Evolutionary conservation across 306 rosid genomes (phyloP), one percentile per base, ranked within the genome.

Genomic region (Rosa persica): DNA sequence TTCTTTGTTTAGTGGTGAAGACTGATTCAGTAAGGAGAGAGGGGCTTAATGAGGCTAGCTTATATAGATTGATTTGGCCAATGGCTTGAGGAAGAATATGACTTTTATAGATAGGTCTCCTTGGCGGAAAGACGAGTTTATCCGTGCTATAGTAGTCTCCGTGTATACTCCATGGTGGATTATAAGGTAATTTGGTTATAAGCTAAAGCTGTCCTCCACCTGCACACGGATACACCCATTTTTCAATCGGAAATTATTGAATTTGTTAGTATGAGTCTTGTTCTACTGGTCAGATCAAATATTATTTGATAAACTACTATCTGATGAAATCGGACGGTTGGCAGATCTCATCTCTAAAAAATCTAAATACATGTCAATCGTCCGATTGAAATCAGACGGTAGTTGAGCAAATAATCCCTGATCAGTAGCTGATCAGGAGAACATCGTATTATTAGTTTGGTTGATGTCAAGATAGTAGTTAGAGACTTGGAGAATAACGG

Each of bases 161-260:
- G 19, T 13, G 40, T 12, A 27, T 13, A 30, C 20, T 62, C 67
- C 10, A n/a, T 30, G 11, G 13, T 47, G 72, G 67, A 49, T 48
- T 27, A 4, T 19, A 38, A 10, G 67, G 80, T 76, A 42, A 83
- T 75, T 34, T 60, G 17, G 12, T 0, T 30, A 67, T 15, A 3
- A 15, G 49, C 76, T 67, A 61, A 17, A 12, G 73, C 74, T 83
- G 80, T 64, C 74, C 47, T 48, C 76, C 77, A 78, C 47, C 66
- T 43, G 51, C 42, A 40, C 73, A 68, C 36, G 81, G 65, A 43
- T 65, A 27, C 78, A n/a, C 55, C 71, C 11, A 82, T 67, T 49
- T 46, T 38, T 46, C 15, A 72, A 48, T 30, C 5, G 34, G 27
- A 49, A 40, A 72, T 72, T 79, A 72, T 58, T 73, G 54, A 27